Base-by-base conservation (phyloP, 768 basidiomycete genomes). In the Nevesoporus exiguus region DNA sequence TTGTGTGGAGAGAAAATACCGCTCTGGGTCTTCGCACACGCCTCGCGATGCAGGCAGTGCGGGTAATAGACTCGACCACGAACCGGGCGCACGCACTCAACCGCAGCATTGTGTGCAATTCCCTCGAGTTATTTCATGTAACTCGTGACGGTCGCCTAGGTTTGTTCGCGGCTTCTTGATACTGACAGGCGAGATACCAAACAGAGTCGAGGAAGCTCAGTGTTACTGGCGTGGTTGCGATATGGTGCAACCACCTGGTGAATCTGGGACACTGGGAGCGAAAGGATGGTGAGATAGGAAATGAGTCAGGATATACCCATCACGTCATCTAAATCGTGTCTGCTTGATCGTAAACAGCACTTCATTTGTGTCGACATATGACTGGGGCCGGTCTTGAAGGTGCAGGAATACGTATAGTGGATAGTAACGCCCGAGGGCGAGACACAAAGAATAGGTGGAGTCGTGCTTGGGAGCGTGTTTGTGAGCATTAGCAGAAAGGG, bases 101-200 rank as follows among this genome's bases (percentile, higher is more conserved):
- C 31, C 59, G 70, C 14, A 80, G 15, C 33, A 14, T 11, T 13
- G 11, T 34, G 15, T 11, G 33, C 13, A 34, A 34, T 34, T 13
- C 15, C 33, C 2, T 79, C n/a, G n/a, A n/a, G n/a, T n/a, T n/a
- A n/a, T n/a, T n/a, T 78, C 77, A 88, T 78, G 21, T 84, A 83
- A 59, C 76, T 82, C 52, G 85, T 70, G 10, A 88, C 75, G 74
- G n/a, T 80, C 29, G 82, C n/a, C 84, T 84, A 2, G 83, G 78
- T 58, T 76, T 81, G 51, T 78, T 59, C 5, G 84, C 84, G 10
- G 82, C 75, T 52, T 67, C 75, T 15, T 80, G 2, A 83, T 56
- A 43, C 84, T 80, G 2, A 75, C 74, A 54, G 80, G 80, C 2
- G 74, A 73, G 46, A 75, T 67, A 25, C 69, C 66, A 30, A 73